Conservation (phyloP, 352 stramenopile species). For the Phytopythium helicoides region DNA sequence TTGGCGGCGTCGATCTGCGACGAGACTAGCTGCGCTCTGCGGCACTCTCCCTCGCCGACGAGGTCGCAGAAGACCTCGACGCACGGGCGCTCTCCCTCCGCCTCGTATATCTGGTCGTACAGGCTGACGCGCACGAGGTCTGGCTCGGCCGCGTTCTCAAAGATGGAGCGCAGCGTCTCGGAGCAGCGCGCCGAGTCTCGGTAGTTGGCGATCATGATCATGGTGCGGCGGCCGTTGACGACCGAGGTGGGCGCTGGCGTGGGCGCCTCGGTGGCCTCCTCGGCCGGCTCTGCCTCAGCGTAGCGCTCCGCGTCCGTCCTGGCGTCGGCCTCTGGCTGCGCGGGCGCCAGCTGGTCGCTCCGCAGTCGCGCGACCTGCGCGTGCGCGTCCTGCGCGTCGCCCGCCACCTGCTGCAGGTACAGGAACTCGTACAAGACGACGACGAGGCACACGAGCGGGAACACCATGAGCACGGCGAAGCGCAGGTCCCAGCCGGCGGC, state of each 20-base stretch:
- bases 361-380: constrained; percentile 29
- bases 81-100: constrained; percentile 63
- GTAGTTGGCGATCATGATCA: constrained; percentile 82
- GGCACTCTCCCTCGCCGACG: constrained; percentile 57
- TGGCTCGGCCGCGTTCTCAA: constrained; percentile 59
- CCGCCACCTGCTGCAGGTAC: constrained; percentile 68
- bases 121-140: constrained; percentile 62
- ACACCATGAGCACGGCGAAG: constrained; percentile 61
- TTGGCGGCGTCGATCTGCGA: constrained; percentile 65
- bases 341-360: constrained; percentile 15
- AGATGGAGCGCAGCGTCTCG: constrained; percentile 79
- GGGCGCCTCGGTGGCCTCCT: constrained; percentile 13
- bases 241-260: constrained; percentile 23
- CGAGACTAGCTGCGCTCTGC: constrained; percentile 60
- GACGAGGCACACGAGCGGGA: constrained; percentile 64
- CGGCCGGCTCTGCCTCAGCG: constrained; percentile 5
- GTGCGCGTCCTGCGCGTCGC: constrained; percentile 22
- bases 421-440: constrained; percentile 81
- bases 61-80: constrained; percentile 67
- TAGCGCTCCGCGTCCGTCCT: constrained; percentile 9
- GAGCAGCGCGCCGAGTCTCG: constrained; percentile 74
- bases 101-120: constrained; percentile 71
- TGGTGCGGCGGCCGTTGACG: constrained; percentile 64
- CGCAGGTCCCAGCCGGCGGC: constrained; percentile 46
- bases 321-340: not conserved